phyloP scores from a whole-genome alignment of 495 filamentous ascomycete genomes.

The Ascodesmis nigricans region DNA sequence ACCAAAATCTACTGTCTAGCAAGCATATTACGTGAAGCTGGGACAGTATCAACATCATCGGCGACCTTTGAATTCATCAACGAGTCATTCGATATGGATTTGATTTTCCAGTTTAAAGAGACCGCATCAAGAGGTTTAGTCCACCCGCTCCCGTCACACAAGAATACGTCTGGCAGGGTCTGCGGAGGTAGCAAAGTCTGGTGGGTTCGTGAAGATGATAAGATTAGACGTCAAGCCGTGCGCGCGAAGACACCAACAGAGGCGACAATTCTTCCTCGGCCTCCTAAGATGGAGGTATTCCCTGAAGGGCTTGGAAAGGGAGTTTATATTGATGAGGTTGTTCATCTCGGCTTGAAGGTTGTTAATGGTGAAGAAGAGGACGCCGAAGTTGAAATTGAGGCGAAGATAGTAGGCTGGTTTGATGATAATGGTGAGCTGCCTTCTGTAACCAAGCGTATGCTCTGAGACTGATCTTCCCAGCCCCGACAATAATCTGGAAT shows the following conservation, averaged over 20 bases:
- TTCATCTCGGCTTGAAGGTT: slow-evolving; percentile 44
- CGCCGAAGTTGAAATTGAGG: slow-evolving; percentile 45
- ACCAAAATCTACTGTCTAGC: slow-evolving; percentile 49
- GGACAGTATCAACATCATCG: slow-evolving; percentile 42
- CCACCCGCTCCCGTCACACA: slow-evolving; percentile 20
- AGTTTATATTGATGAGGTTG: slow-evolving; percentile 52
- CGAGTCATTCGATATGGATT: slow-evolving; percentile 44
- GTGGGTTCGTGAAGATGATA: slow-evolving; percentile 10
- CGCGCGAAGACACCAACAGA: slow-evolving; percentile 28
- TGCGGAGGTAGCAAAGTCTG: slow-evolving; percentile 10
- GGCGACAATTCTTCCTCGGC: slow-evolving; percentile 60
- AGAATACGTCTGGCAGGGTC: slow-evolving; percentile 13
- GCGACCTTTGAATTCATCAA: slow-evolving; percentile 40
- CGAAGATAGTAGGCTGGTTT: slow-evolving; percentile 36
- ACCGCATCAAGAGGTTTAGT: slow-evolving; percentile 17
- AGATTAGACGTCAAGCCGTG: slow-evolving; percentile 26
- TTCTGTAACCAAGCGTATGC: no score
- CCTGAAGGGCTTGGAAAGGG: slow-evolving; percentile 42
- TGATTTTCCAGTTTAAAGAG: slow-evolving; percentile 31
- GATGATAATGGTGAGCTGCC: slow-evolving; percentile 9
- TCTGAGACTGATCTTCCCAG: slow-evolving; percentile 3
- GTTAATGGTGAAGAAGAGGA: slow-evolving; percentile 68
- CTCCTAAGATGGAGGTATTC: slow-evolving; percentile 68
- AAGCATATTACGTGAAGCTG: slow-evolving; percentile 57
- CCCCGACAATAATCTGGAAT: slow-evolving; percentile 14